These are phyloP conservation scores for Lenzites betulinus DNA, from an alignment of 768 basidiomycete genomes.

Conservation along the genomic window DNA sequence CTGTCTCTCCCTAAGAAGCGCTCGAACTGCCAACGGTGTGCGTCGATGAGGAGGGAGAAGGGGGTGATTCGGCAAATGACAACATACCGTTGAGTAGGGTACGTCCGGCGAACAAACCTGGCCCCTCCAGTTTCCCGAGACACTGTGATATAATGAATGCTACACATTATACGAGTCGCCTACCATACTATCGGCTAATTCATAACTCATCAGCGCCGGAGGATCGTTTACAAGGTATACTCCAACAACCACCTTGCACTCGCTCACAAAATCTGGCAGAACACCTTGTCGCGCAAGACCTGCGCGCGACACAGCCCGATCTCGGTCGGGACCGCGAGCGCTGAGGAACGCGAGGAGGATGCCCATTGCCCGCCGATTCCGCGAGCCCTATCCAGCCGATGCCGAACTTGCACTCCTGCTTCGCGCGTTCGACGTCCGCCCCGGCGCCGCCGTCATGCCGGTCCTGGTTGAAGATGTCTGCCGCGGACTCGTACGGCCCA, in stretches of 20 bases:
- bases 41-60: too few species aligned
- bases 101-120: too few species aligned
- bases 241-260: not conserved
- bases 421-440: slow-evolving; percentile 57
- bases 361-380: slow-evolving; percentile 77
- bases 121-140: too few species aligned
- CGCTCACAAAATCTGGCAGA: slow-evolving; percentile 63
- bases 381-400: slow-evolving; percentile 89
- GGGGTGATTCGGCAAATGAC: too few species aligned
- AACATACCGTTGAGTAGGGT: too few species aligned
- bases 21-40: too few species aligned
- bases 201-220: too few species aligned
- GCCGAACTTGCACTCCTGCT: slow-evolving; percentile 85
- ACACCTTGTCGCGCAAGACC: slow-evolving; percentile 62
- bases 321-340: slow-evolving; percentile 76
- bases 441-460: slow-evolving; percentile 45
- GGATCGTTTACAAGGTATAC: too few species aligned
- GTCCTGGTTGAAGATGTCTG: slow-evolving; percentile 79
- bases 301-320: slow-evolving; percentile 75
- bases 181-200: too few species aligned
- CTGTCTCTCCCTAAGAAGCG: too few species aligned
- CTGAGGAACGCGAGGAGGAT: slow-evolving; percentile 61
- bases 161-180: not conserved
- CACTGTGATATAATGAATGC: too few species aligned
- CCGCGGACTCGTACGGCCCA: slow-evolving; percentile 71